Base-by-base conservation (phyloP, 257 asterid species). In the Przewalskia tangutica region DNA sequence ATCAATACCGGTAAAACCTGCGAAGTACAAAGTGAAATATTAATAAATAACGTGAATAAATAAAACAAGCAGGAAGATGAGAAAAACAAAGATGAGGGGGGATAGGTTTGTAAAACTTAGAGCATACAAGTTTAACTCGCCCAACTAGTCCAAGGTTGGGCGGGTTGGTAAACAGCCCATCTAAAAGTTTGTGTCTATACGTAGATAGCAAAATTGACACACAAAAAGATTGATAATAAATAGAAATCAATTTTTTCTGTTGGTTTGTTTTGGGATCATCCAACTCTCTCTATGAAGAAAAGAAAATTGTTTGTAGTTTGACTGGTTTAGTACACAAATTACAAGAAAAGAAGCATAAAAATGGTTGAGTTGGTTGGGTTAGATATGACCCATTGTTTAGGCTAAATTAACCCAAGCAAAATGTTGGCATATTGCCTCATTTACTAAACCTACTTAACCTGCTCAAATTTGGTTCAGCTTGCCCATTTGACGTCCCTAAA, bases 1-100 rank as follows among this genome's bases (percentile, higher is more conserved):
- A 83, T 96, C 99, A 82, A 96, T 86, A 60, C 99, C 99, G 1
- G 99, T 96, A 89, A 96, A 96, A 83, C 97, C 99, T 96, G 92
- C 48, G 70, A 82, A 84, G 79, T 50, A 50, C 62, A 27, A 75
- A 20, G 40, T 16, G 14, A 46, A 20, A 71, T 46, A 23, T 44
- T 20, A 68, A 11, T 18, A 71, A 42, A 48, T 11, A 42, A 46
- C 2, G 1, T 70, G 58, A 46, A 23, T 4, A 46, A n/a, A 11
- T 12, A 18, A 42, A n/a, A n/a, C 34, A 20, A n/a, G 38, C 36
- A 70, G 56, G 42, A 70, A 46, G 78, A 70, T 42, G 36, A 44
- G 56, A 44, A n/a, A 70, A 18, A 48, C 38, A 44, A 44, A 42
- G 17, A 44, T n/a, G 53, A 70, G 34, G 77, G 77, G 55, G 48